Evolutionary conservation across 306 rosid species (phyloP).

Genomic region (Gillenia trifoliata): DNA sequence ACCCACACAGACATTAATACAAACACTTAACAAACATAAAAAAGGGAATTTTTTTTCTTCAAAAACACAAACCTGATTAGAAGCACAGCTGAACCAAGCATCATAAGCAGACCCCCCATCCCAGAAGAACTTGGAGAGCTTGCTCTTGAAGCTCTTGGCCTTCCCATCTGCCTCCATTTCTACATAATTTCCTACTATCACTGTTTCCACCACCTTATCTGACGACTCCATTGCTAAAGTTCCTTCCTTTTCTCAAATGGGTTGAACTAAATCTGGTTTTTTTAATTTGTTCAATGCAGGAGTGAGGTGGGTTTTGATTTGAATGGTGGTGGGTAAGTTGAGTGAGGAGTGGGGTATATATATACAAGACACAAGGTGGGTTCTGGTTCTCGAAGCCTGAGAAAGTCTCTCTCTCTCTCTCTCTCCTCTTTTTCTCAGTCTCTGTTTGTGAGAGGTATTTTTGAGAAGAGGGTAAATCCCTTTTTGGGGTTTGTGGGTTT

Average conservation of each 20-base stretch:
- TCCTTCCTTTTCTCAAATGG: background rate
- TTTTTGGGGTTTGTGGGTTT: conserved; percentile 22
- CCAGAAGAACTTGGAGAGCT: conserved; percentile 73
- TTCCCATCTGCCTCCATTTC: conserved; percentile 92
- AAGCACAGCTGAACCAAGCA: conserved; percentile 99
- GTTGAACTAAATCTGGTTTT: background rate
- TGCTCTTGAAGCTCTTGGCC: conserved; percentile 45
- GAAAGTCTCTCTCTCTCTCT: conserved; percentile 4
- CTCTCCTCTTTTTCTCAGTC: background rate
- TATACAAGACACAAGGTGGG: conserved; percentile 30
- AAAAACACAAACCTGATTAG: conserved; percentile 65
- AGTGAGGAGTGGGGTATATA: background rate
- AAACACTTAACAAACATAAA: background rate
- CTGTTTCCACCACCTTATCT: conserved; percentile 68
- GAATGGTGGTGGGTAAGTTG: background rate
- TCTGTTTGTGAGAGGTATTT: conserved; percentile 49
- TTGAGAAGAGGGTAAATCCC: conserved; percentile 46
- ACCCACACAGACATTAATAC: background rate
- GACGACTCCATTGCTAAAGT: conserved; percentile 17
- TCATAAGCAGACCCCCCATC: conserved; percentile 96
- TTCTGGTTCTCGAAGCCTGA: conserved; percentile 46
- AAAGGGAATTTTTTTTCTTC: no score
- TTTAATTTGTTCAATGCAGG: background rate
- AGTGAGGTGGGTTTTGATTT: background rate
- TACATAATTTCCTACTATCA: conserved; percentile 74